Percentiles rank a stretch among this genome's conserved stretches.
These are phyloP conservation scores for Trypanosoma brucei DNA, from an alignment of 208 protist genomes.

Conservation along the genomic window DNA sequence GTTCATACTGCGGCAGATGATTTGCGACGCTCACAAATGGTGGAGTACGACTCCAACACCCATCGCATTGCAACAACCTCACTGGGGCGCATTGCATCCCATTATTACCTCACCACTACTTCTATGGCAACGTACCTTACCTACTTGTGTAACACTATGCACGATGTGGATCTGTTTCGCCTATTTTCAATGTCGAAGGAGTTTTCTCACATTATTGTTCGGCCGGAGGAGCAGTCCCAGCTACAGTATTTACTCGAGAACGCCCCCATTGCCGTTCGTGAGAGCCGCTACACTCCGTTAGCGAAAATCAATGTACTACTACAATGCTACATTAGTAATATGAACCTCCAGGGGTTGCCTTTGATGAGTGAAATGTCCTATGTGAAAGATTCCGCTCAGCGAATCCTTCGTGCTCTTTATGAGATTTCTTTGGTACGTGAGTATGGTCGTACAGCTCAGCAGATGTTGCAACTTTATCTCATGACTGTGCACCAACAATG, in stretches of 20 bases:
- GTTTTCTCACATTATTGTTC: conserved; percentile 96
- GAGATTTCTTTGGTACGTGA: conserved; percentile 95
- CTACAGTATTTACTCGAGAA: conserved; percentile 94
- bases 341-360: conserved; percentile 96
- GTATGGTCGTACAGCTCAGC: conserved; percentile 94
- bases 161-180: conserved; percentile 97
- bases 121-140: conserved; percentile 96
- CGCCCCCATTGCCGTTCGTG: conserved; percentile 98
- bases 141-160: conserved; percentile 93
- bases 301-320: conserved; percentile 99
- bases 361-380: conserved; percentile 99
- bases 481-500: conserved; percentile 98
- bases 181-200: conserved; percentile 96
- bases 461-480: conserved; percentile 79
- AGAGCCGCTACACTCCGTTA: conserved; percentile 92
- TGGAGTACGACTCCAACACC: conserved; percentile 92
- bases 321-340: conserved; percentile 98
- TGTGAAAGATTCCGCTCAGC: conserved; percentile 95
- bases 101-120: conserved; percentile 97
- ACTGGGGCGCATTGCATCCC: conserved; percentile 96
- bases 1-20: conserved; percentile 92
- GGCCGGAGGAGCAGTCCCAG: conserved; percentile 98
- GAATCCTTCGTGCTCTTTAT: conserved; percentile 90
- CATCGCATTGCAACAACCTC: conserved; percentile 91
- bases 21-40: conserved; percentile 88